phyloP scores from a whole-genome alignment of 73 alveolate genomes.

The Paramecium sexaurelia region DNA sequence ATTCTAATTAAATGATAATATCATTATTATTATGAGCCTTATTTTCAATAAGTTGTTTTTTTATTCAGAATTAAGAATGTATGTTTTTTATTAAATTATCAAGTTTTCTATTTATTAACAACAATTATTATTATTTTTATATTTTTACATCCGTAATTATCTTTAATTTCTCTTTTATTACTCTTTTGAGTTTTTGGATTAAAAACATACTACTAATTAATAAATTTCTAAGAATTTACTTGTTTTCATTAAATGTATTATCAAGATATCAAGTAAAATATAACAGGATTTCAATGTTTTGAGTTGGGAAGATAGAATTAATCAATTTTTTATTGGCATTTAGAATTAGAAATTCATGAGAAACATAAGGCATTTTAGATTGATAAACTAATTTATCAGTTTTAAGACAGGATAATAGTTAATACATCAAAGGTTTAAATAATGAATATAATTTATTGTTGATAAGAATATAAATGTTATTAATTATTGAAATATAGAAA shows the following conservation, averaged over 20 bases:
- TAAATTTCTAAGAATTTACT: too few relatives aligned
- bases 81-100: too few relatives aligned
- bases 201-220: too few relatives aligned
- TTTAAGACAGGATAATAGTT: neutral
- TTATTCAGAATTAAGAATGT: neutral
- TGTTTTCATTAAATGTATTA: too few relatives aligned
- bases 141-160: too few relatives aligned
- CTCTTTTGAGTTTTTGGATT: too few relatives aligned
- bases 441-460: neutral
- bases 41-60: neutral
- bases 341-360: neutral
- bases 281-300: too few relatives aligned
- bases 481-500: neutral
- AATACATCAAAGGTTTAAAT: neutral
- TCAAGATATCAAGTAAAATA: too few relatives aligned
- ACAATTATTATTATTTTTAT: too few relatives aligned
- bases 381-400: neutral
- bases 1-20: neutral
- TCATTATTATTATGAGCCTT: neutral
- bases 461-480: neutral
- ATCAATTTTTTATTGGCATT: neutral
- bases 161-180: too few relatives aligned
- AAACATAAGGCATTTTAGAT: neutral
- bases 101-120: too few relatives aligned
- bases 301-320: neutral